These are phyloP conservation scores for Phytopythium kandeliae DNA, from an alignment of 352 stramenopile genomes.

Conservation along the genomic window DNA sequence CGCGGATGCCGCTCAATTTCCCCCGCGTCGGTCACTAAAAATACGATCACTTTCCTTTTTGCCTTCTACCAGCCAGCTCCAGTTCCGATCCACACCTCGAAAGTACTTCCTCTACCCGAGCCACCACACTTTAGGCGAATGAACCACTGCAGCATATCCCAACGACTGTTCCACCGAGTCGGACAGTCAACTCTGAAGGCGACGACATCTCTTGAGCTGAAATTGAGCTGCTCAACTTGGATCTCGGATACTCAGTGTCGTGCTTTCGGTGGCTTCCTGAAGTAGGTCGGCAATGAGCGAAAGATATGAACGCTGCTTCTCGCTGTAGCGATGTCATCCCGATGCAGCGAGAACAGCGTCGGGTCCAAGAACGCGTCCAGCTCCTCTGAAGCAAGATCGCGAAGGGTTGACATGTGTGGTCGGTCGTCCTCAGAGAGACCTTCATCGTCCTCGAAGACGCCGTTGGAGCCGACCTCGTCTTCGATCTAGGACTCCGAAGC, in stretches of 20 bases:
- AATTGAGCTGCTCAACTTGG: neutral
- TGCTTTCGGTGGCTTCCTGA: neutral
- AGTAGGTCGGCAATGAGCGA: neutral
- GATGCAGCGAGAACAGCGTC: neutral
- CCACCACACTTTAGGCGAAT: too few species aligned
- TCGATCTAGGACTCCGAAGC: neutral
- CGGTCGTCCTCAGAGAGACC: neutral
- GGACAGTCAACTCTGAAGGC: neutral
- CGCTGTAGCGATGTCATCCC: neutral
- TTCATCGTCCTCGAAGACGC: neutral
- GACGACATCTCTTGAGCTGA: neutral
- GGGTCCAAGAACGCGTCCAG: neutral
- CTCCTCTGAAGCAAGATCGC: neutral
- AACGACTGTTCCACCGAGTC: constrained; percentile 11
- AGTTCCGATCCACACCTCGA: too few species aligned
- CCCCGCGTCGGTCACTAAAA: too few species aligned
- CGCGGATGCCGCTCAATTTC: too few species aligned
- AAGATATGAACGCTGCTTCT: neutral
- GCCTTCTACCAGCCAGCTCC: too few species aligned
- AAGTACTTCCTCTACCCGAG: too few species aligned
- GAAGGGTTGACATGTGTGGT: neutral
- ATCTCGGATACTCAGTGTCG: neutral
- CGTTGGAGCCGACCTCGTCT: neutral
- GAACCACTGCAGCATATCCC: constrained; percentile 9
- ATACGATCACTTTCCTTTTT: too few species aligned